phyloP scores from a whole-genome alignment of 2,329 filamentous ascomycete species.

The Phoma herbarum region DNA sequence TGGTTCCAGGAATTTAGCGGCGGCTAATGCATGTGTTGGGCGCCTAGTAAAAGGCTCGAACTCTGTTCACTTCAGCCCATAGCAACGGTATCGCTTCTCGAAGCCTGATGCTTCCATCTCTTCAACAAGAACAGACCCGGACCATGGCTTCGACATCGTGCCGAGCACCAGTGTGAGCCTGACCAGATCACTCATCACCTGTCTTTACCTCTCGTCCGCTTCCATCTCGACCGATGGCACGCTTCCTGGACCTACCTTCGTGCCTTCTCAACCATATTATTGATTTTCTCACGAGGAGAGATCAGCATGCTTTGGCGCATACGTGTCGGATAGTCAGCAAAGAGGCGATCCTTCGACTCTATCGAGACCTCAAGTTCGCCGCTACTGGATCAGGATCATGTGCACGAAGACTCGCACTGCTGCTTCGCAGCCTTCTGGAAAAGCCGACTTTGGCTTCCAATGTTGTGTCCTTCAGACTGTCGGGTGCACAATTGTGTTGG shows the following conservation, averaged over 20 bases:
- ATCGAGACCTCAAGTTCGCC: slow-evolving; percentile 32
- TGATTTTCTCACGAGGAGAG: slow-evolving; percentile 27
- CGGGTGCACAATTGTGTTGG: slow-evolving; percentile 30
- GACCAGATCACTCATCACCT: not conserved
- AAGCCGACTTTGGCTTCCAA: slow-evolving; percentile 26
- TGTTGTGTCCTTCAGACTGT: slow-evolving; percentile 27
- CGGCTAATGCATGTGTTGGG: slow-evolving; percentile 13
- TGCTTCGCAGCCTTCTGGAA: slow-evolving; percentile 37
- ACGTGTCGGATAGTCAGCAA: slow-evolving; percentile 26
- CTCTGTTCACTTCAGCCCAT: slow-evolving; percentile 12
- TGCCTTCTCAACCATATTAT: slow-evolving; percentile 25
- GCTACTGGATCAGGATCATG: slow-evolving; percentile 30
- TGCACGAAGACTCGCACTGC: slow-evolving; percentile 29
- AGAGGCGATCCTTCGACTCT: slow-evolving; percentile 28
- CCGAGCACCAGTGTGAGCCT: not conserved
- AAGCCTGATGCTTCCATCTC: not conserved
- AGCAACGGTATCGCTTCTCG: not conserved
- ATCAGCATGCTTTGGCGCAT: slow-evolving; percentile 25
- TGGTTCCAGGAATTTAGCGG: slow-evolving; percentile 7
- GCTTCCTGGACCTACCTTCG: slow-evolving; percentile 29
- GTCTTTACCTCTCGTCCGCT: not conserved
- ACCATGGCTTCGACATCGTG: not conserved
- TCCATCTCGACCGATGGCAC: slow-evolving; percentile 22
- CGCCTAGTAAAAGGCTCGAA: slow-evolving; percentile 18
- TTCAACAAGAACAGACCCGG: not conserved